phyloP scores from a whole-genome alignment of 192 early-diverging fungal species.

The Coemansia sp. region DNA sequence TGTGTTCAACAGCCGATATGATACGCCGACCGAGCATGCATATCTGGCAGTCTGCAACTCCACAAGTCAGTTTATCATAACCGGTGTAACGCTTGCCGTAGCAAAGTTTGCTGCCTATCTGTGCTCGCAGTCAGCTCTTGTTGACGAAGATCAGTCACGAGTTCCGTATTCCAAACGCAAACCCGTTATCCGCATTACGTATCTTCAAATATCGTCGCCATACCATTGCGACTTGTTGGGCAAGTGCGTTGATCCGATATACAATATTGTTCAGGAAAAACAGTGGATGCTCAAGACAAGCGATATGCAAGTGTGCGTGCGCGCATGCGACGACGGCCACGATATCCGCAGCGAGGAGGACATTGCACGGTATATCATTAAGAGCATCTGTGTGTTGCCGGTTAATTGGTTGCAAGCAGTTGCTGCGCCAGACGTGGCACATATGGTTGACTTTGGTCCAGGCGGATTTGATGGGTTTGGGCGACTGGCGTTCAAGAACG shows the following conservation, averaged over 20 bases:
- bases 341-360: slow-evolving; percentile 63
- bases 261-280: slow-evolving; percentile 16
- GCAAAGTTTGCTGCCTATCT: slow-evolving; percentile 11
- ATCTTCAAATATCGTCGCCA: slow-evolving; percentile 82
- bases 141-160: slow-evolving; percentile 58
- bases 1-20: slow-evolving; percentile 16
- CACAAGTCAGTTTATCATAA: slow-evolving; percentile 21
- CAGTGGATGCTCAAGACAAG: slow-evolving; percentile 17
- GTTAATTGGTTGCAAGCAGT: slow-evolving; percentile 64
- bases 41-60: slow-evolving; percentile 30
- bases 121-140: slow-evolving; percentile 6
- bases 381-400: slow-evolving; percentile 64
- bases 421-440: slow-evolving; percentile 62
- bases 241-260: not conserved
- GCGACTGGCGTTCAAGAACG: slow-evolving; percentile 77
- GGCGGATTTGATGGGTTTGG: slow-evolving; percentile 85
- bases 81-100: slow-evolving; percentile 10
- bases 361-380: too few species aligned
- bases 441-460: slow-evolving; percentile 94
- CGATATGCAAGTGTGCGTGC: slow-evolving; percentile 61
- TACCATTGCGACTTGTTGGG: slow-evolving; percentile 57
- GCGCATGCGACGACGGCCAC: slow-evolving; percentile 76
- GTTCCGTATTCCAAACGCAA: slow-evolving; percentile 78
- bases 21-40: slow-evolving; percentile 2
- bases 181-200: slow-evolving; percentile 72